Evolutionary conservation across 2,329 filamentous ascomycete genomes (phyloP), one percentile per base, ranked within the genome.

Genomic region (Hortaea sp.): DNA sequence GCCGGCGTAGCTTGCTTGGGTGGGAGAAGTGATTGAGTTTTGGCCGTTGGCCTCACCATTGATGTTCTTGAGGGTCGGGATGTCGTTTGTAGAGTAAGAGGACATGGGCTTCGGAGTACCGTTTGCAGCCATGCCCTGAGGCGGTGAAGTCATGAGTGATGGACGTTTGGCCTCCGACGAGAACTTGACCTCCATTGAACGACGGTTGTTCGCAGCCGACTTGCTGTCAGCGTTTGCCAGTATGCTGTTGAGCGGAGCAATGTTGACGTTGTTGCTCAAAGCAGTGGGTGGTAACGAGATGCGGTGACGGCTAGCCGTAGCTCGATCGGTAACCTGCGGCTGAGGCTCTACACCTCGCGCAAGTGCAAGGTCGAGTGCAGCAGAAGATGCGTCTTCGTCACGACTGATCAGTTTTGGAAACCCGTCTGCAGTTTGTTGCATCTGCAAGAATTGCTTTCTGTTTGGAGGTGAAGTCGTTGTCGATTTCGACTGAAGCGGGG

Each of bases 71-170:
- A 88, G 73, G 6, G 88, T 94, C 4, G 88, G 85, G 13, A 95
- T 75, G 60, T 97, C 89, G 65, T 85, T 92, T 45, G 87, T 81
- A 7, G 92, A 95, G 69, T 86, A 95, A 0, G 90, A 95, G 39
- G 85, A 82, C 66, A 89, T 85, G 48, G 95, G 67, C 70, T 86
- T 88, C 29, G 83, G 78, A 28, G 29, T 40, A 28, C 78, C 73
- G 63, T 84, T 76, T 49, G 59, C 61, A 40, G 10, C 38, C 11
- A 61, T 57, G 72, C 59, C 75, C 55, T 62, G 78, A 78, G 52
- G 83, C 67, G 44, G 81, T 81, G 68, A 82, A 73, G 53, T 77
- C 73, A 68, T 59, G 42, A 67, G 65, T 47, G 66, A 66, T 9
- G 70, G 66, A 44, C 69, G 69, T 63, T 72, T 70, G 42, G 64